phyloP scores from a whole-genome alignment of 805 yeast species.

The Ogataea chonburiensis region DNA sequence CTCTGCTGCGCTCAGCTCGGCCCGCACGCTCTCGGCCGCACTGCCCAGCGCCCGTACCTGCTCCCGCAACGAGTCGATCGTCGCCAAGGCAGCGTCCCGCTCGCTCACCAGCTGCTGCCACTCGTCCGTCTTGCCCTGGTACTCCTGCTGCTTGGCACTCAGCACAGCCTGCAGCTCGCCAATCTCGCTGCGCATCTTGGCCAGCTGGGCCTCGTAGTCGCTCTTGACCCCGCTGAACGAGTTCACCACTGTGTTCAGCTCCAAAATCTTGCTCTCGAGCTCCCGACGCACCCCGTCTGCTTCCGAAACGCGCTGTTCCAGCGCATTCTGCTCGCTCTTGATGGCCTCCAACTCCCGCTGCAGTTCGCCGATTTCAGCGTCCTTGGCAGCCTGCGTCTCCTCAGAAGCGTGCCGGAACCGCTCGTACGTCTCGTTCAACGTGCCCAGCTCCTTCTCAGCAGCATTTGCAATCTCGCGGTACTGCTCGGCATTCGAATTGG shows the following conservation, averaged over 20 bases:
- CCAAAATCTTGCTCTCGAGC: conserved; percentile 21
- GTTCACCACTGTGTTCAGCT: conserved; percentile 25
- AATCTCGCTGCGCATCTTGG: conserved; percentile 30
- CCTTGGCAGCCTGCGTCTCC: conserved; percentile 14
- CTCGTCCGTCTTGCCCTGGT: conserved; percentile 28
- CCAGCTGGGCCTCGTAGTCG: conserved; percentile 28
- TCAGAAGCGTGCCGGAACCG: conserved; percentile 37
- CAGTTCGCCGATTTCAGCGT: conserved; percentile 18
- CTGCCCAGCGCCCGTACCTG: conserved; percentile 38
- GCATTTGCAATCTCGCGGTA: conserved; percentile 61
- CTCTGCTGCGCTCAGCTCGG: conserved; percentile 36
- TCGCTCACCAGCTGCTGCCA: conserved; percentile 30
- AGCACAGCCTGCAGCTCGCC: conserved; percentile 19
- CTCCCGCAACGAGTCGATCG: conserved; percentile 20
- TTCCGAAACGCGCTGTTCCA: conserved; percentile 14
- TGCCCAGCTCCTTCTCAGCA: conserved; percentile 62
- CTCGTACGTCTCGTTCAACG: conserved; percentile 55
- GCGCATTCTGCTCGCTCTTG: conserved; percentile 17
- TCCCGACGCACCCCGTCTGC: conserved; percentile 13
- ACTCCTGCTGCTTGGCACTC: conserved; percentile 12
- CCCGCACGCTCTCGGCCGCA: conserved; percentile 35
- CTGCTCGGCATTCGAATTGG: conserved; percentile 58
- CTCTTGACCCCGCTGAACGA: conserved; percentile 28
- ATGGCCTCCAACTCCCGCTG: conserved; percentile 11
- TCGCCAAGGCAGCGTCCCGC: conserved; percentile 19